These are phyloP conservation scores for Suillus ampliporus DNA, from an alignment of 768 basidiomycete genomes.

Conservation along the genomic window DNA sequence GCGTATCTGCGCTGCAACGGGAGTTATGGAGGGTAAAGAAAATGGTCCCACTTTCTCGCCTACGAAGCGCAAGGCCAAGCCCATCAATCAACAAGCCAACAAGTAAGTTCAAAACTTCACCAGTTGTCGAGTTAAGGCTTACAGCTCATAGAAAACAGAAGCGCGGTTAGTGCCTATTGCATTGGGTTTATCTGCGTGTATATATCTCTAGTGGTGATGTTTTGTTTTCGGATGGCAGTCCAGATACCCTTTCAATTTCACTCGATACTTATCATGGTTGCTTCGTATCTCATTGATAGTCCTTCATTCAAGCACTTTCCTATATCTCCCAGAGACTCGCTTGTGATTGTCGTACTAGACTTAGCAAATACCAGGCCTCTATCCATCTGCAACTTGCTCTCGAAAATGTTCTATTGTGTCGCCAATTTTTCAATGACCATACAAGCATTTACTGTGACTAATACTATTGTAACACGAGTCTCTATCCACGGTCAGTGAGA, in stretches of 20 bases:
- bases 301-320: too few species aligned
- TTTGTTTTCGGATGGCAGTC: not conserved
- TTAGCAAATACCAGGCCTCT: too few species aligned
- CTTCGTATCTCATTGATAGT: not conserved
- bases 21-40: not conserved
- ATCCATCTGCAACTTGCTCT: too few species aligned
- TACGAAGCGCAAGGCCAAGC: not conserved
- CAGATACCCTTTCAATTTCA: not conserved
- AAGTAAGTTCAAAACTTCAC: not conserved
- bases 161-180: not conserved
- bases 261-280: not conserved
- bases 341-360: too few species aligned
- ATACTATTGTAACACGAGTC: too few species aligned
- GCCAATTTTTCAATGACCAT: too few species aligned
- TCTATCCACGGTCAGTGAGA: too few species aligned
- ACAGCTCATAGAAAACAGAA: not conserved
- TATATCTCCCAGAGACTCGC: too few species aligned
- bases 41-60: not conserved
- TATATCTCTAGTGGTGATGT: not conserved
- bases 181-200: not conserved
- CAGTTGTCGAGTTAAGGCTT: not conserved
- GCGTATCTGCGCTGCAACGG: too few species aligned
- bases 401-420: too few species aligned
- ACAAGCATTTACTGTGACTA: too few species aligned
- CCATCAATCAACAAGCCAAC: not conserved